Conservation (phyloP, 352 stramenopile species). For the Pythium sukuiense region DNA sequence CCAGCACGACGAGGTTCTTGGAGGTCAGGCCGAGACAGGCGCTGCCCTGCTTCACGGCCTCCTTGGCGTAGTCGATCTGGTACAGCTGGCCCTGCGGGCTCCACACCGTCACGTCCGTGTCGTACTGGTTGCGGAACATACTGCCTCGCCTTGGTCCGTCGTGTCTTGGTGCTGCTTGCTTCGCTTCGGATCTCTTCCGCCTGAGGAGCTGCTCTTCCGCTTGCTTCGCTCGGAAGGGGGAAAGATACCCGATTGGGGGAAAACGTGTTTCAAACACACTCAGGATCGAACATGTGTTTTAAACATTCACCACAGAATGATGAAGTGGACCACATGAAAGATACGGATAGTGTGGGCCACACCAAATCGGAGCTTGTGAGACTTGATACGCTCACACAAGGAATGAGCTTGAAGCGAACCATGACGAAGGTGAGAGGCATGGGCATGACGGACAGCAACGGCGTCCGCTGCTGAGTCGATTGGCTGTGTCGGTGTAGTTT, state of each 20-base stretch:
- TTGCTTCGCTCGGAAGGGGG: constrained; percentile 22
- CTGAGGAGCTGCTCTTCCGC: constrained; percentile 15
- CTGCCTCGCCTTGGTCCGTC: neutral
- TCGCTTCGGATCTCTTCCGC: constrained; percentile 16
- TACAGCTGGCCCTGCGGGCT: constrained; percentile 98
- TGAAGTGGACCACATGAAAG: constrained; percentile 26
- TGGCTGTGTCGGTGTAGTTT: constrained; percentile 36
- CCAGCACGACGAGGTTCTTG: constrained; percentile 93
- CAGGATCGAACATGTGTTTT: constrained; percentile 5
- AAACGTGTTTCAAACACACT: constrained; percentile 30
- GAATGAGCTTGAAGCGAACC: constrained; percentile 3
- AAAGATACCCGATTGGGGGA: constrained; percentile 32
- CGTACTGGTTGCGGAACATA: constrained; percentile 99
- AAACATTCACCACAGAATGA: constrained; percentile 3
- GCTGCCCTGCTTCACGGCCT: constrained; percentile 96
- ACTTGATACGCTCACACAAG: neutral
- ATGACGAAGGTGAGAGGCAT: constrained; percentile 18
- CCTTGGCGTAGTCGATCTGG: constrained; percentile 97
- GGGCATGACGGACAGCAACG: no score
- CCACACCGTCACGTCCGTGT: constrained; percentile 99
- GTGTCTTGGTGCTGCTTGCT: constrained; percentile 2
- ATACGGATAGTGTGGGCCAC: neutral
- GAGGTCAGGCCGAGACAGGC: constrained; percentile 95
- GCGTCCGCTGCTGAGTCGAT: no score
- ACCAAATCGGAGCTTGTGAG: constrained; percentile 1